These are phyloP conservation scores for Wallacemonas sp. DNA, from an alignment of 208 protist genomes.

Conservation along the genomic window DNA sequence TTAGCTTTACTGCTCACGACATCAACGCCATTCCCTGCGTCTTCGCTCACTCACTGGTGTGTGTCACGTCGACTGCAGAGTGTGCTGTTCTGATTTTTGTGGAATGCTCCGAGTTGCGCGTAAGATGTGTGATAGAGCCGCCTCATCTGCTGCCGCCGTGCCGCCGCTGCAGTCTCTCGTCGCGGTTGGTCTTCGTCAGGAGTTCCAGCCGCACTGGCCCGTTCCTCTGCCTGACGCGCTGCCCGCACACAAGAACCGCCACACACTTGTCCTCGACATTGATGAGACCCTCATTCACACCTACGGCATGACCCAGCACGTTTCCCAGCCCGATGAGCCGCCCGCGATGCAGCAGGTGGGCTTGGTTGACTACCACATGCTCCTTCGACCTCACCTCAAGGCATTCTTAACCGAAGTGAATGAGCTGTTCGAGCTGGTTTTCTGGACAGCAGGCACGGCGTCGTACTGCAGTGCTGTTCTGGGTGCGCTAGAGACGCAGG, in stretches of 20 bases:
- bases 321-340: conserved; percentile 19
- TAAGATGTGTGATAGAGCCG: conserved; percentile 1
- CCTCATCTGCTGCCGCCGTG: conserved; percentile 9
- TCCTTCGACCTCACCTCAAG: conserved; percentile 66
- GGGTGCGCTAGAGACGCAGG: conserved; percentile 73
- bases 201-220: conserved; percentile 65
- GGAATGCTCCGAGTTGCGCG: background rate
- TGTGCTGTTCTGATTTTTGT: background rate
- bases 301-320: conserved; percentile 46
- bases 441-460: conserved; percentile 84
- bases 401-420: conserved; percentile 77
- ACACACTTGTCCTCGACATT: conserved; percentile 88
- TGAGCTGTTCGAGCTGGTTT: conserved; percentile 84
- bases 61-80: no score
- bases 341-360: background rate
- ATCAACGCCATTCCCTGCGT: no score
- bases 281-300: conserved; percentile 86
- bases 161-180: conserved; percentile 41
- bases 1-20: background rate
- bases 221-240: conserved; percentile 66
- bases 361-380: conserved; percentile 43
- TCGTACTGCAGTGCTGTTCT: conserved; percentile 83
- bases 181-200: conserved; percentile 45
- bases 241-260: conserved; percentile 37
- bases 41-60: no score